Evolutionary conservation across 768 basidiomycete species (phyloP).

Genomic region (Kwoniella shandongensis): DNA sequence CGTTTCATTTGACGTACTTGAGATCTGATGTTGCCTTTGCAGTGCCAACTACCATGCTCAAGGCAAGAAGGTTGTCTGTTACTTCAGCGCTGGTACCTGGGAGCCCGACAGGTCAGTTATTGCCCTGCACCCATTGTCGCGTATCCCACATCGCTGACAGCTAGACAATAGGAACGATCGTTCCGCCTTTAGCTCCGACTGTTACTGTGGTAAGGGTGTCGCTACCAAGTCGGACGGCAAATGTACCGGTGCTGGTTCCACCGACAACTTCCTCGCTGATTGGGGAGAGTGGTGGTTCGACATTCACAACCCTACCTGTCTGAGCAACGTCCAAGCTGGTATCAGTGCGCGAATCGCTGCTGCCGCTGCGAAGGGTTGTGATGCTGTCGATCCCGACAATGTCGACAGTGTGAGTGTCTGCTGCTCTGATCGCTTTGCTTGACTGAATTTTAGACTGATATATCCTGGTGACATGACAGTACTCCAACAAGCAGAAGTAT

Average conservation of each 20-base stretch:
- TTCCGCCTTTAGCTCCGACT: slow-evolving; percentile 20
- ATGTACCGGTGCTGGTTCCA: slow-evolving; percentile 14
- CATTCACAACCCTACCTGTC: slow-evolving; percentile 24
- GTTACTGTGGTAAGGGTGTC: slow-evolving; percentile 30
- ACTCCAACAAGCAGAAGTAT: slow-evolving; percentile 28
- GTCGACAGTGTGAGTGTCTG: slow-evolving; percentile 35
- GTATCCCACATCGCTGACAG: background rate
- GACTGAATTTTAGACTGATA: background rate
- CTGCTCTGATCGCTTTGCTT: background rate
- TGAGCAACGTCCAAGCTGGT: slow-evolving; percentile 21
- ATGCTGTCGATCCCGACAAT: slow-evolving; percentile 42
- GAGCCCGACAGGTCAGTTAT: slow-evolving; percentile 29
- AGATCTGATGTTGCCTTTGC: background rate
- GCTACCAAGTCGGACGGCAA: slow-evolving; percentile 10
- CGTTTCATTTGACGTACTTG: background rate
- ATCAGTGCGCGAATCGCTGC: slow-evolving; percentile 22
- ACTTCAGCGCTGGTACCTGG: slow-evolving; percentile 38
- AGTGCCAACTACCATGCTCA: slow-evolving; percentile 30
- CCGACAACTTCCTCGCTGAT: slow-evolving; percentile 28
- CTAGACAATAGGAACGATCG: slow-evolving; percentile 12
- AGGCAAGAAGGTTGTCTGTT: slow-evolving; percentile 39
- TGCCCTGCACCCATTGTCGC: too few relatives aligned
- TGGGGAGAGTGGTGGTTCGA: slow-evolving; percentile 43
- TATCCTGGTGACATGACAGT: slow-evolving; percentile 9
- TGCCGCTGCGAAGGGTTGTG: slow-evolving; percentile 34